These are phyloP conservation scores for Ceriops tagal DNA, from an alignment of 345 rosid genomes.

Conservation along the genomic window DNA sequence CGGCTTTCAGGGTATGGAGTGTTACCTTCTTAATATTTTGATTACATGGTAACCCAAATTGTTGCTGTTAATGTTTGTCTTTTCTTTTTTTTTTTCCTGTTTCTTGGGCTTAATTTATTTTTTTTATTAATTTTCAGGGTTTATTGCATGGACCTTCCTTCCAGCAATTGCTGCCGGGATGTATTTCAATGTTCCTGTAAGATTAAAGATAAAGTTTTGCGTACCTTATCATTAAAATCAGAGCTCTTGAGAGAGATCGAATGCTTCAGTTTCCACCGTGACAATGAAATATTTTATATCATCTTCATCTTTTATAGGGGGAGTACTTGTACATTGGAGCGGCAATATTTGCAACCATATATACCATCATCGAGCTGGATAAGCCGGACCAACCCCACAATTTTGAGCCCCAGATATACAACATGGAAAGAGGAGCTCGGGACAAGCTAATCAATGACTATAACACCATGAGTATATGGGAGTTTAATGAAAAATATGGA, in stretches of 20 bases:
- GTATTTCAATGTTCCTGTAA: conserved; percentile 72
- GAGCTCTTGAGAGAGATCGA: too few relatives aligned
- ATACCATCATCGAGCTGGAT: conserved; percentile 78
- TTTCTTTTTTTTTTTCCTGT: too few relatives aligned
- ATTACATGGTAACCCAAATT: neutral
- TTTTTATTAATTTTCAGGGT: conserved; percentile 32
- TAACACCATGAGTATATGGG: conserved; percentile 87
- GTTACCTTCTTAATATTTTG: neutral
- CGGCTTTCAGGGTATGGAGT: conserved; percentile 64
- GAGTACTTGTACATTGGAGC: conserved; percentile 85
- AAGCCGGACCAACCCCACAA: conserved; percentile 90
- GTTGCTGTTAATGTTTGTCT: neutral
- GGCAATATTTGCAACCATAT: conserved; percentile 55
- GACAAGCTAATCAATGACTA: conserved; percentile 82
- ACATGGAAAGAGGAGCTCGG: conserved; percentile 82
- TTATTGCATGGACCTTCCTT: conserved; percentile 83
- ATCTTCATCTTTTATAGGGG: conserved; percentile 34
- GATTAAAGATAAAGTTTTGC: neutral
- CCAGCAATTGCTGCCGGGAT: conserved; percentile 70
- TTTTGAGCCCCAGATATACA: conserved; percentile 90
- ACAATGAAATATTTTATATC: neutral
- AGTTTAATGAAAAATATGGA: conserved; percentile 86
- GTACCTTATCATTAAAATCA: too few relatives aligned
- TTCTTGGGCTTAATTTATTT: neutral
- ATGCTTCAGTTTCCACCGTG: neutral